These are phyloP conservation scores for Fusarium bulbicola DNA, from an alignment of 2,329 filamentous ascomycete genomes.

Conservation along the genomic window DNA sequence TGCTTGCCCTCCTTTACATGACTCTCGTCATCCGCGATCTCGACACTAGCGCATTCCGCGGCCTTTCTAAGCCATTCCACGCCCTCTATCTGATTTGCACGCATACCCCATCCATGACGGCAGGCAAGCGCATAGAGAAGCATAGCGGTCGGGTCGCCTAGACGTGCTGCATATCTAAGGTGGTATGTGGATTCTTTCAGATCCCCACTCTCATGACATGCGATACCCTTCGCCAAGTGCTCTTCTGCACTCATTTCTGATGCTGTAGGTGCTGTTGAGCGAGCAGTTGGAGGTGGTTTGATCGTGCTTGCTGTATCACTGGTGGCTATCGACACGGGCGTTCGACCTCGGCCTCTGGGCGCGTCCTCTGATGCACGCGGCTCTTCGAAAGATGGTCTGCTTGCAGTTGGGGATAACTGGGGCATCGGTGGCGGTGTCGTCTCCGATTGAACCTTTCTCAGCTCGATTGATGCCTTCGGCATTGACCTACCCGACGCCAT, in stretches of 20 bases:
- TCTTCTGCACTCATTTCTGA: slow-evolving; percentile 84
- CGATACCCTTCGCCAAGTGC: slow-evolving; percentile 89
- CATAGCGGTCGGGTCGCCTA: slow-evolving; percentile 92
- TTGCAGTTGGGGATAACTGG: slow-evolving; percentile 56
- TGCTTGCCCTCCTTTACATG: slow-evolving; percentile 68
- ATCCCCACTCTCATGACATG: slow-evolving; percentile 86
- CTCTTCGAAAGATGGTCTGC: slow-evolving; percentile 56
- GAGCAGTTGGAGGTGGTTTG: slow-evolving; percentile 50
- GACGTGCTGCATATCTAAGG: slow-evolving; percentile 85
- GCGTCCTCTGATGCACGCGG: slow-evolving; percentile 59
- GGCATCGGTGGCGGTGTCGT: slow-evolving; percentile 49
- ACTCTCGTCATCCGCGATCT: slow-evolving; percentile 84
- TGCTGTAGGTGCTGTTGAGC: slow-evolving; percentile 62
- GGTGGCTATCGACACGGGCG: slow-evolving; percentile 59
- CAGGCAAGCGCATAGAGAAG: slow-evolving; percentile 94
- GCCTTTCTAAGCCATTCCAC: slow-evolving; percentile 93
- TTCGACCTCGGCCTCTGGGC: slow-evolving; percentile 57
- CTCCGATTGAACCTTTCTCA: slow-evolving; percentile 61
- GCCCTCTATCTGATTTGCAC: slow-evolving; percentile 87
- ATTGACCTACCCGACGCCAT: slow-evolving; percentile 44
- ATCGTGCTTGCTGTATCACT: slow-evolving; percentile 66
- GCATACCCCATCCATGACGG: slow-evolving; percentile 97
- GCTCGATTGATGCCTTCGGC: slow-evolving; percentile 59
- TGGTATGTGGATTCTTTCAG: slow-evolving; percentile 97
- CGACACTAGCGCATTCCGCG: slow-evolving; percentile 82